Percentiles rank a stretch among this genome's conserved stretches.
These are phyloP conservation scores for Penstemon newberryi DNA, from an alignment of 257 asterid genomes.

Conservation along the genomic window DNA sequence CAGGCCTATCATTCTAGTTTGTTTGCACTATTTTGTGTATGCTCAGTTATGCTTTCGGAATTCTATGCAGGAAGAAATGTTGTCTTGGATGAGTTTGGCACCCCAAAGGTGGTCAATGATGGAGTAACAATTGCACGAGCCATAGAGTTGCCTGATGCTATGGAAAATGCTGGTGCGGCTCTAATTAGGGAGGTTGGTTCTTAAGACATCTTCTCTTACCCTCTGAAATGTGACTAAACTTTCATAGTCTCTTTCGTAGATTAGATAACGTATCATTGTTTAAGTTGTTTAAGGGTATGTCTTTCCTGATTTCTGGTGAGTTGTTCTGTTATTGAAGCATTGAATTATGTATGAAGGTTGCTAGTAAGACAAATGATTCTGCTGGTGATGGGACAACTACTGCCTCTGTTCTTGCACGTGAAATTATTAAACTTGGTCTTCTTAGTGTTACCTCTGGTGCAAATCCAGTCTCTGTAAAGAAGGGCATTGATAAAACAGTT, in stretches of 20 bases:
- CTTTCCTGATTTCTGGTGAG: neutral
- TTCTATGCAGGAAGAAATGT: conserved; percentile 75
- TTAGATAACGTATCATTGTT: neutral
- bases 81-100: conserved; percentile 86
- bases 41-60: neutral
- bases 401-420: conserved; percentile 94
- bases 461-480: conserved; percentile 88
- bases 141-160: conserved; percentile 82
- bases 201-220: neutral
- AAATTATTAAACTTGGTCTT: conserved; percentile 89
- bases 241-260: neutral
- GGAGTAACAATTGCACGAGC: conserved; percentile 96
- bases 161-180: conserved; percentile 99
- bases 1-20: neutral
- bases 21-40: neutral
- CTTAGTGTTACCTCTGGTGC: conserved; percentile 96
- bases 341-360: conserved; percentile 61
- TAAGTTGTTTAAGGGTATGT: neutral
- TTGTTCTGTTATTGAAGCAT: conserved; percentile 12
- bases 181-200: conserved; percentile 86
- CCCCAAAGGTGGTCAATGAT: conserved; percentile 88
- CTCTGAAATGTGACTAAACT: neutral
- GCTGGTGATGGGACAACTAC: conserved; percentile 99
- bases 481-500: conserved; percentile 91
- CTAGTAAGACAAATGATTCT: conserved; percentile 97